A percentile compares a stretch with the other conserved stretches of the same genome.
Conservation (phyloP, 306 rosid genomes). For the Citrullus colocynthis region DNA sequence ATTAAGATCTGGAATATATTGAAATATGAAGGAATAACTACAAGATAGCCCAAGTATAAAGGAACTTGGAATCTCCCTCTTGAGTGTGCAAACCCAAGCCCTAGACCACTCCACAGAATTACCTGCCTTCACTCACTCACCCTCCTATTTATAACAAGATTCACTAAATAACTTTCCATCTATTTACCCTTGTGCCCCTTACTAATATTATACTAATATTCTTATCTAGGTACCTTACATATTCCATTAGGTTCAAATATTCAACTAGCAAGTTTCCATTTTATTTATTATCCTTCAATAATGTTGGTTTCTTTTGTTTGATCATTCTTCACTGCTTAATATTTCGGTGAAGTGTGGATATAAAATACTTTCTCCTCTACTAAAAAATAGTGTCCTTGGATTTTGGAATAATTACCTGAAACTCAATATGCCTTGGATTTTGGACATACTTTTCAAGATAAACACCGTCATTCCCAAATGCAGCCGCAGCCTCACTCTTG, state of each 20-base stretch:
- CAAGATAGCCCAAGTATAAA: too few relatives aligned
- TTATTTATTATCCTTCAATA: background rate
- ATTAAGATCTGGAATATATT: too few relatives aligned
- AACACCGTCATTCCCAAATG: conserved; percentile 97
- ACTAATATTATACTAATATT: too few relatives aligned
- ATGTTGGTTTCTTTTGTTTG: background rate
- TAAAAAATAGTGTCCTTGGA: background rate
- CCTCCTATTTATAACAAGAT: too few relatives aligned
- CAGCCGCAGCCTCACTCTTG: conserved; percentile 97
- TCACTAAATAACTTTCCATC: too few relatives aligned
- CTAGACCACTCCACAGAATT: too few relatives aligned
- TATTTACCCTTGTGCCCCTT: too few relatives aligned
- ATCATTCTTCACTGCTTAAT: background rate
- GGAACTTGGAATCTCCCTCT: too few relatives aligned
- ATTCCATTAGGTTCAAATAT: background rate
- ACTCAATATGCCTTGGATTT: conserved; percentile 97
- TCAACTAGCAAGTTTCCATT: background rate
- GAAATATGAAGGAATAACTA: too few relatives aligned
- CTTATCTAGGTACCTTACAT: too few relatives aligned
- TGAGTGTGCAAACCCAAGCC: too few relatives aligned
- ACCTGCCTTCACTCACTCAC: too few relatives aligned
- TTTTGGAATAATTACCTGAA: conserved; percentile 55
- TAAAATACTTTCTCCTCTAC: background rate
- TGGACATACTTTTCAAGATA: conserved; percentile 91
- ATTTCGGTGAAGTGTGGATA: background rate